These are phyloP conservation scores for Vitis hybrid DNA, from an alignment of 177 flowering plant species.

Conservation along the genomic window DNA sequence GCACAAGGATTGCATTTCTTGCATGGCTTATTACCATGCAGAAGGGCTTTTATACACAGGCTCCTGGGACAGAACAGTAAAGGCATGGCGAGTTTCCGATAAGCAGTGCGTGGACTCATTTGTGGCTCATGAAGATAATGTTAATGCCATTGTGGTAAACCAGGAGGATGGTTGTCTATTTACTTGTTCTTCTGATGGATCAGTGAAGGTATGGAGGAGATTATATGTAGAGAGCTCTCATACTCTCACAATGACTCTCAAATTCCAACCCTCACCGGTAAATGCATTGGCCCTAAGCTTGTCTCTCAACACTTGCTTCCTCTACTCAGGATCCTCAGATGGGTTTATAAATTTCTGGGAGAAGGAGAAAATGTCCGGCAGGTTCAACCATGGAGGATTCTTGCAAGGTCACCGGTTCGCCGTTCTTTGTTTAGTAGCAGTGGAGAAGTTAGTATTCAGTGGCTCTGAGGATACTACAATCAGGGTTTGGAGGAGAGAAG, in stretches of 20 bases:
- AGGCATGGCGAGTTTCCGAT: constrained; percentile 34
- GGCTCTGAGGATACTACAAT: constrained; percentile 61
- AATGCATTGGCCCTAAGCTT: constrained; percentile 44
- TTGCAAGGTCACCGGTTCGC: constrained; percentile 44
- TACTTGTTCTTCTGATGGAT: constrained; percentile 49
- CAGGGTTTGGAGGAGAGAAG: constrained; percentile 50
- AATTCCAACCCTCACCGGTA: constrained; percentile 34
- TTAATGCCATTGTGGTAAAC: constrained; percentile 35
- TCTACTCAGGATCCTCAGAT: constrained; percentile 51
- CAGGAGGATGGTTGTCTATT: constrained; percentile 51
- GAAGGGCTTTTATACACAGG: constrained; percentile 50
- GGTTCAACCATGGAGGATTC: constrained; percentile 49
- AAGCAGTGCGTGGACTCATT: constrained; percentile 42
- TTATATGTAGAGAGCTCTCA: constrained; percentile 38
- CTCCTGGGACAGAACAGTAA: constrained; percentile 43
- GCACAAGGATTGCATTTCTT: constrained; percentile 39
- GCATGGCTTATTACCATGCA: constrained; percentile 48
- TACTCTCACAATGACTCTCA: constrained; percentile 37
- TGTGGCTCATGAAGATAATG: constrained; percentile 37
- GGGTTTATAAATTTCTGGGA: constrained; percentile 50
- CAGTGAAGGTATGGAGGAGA: constrained; percentile 49
- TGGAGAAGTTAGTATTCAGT: constrained; percentile 37
- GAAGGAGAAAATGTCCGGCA: constrained; percentile 31
- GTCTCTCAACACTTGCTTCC: constrained; percentile 15
- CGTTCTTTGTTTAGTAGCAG: constrained; percentile 37